Evolutionary conservation across 2,329 filamentous ascomycete genomes (phyloP).

Genomic region (Paraphoma chrysanthemicola): DNA sequence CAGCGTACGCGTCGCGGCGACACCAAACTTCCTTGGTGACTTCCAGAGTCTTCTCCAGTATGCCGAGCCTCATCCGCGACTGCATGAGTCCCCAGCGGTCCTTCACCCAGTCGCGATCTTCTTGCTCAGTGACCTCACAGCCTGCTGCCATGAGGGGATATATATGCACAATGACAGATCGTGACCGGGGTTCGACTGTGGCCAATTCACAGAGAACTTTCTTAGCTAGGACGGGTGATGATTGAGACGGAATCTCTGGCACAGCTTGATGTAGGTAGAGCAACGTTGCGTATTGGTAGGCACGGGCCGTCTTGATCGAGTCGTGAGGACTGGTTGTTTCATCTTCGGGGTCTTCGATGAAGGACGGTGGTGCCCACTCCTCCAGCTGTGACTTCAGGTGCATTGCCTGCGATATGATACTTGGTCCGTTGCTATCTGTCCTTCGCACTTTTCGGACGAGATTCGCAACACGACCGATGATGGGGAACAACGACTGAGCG

Average conservation of each 20-base stretch:
- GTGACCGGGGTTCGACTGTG: conserved; percentile 67
- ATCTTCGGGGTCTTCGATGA: conserved; percentile 69
- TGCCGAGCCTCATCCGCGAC: conserved; percentile 69
- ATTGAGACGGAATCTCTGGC: conserved; percentile 68
- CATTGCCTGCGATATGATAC: conserved; percentile 67
- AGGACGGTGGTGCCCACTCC: conserved; percentile 65
- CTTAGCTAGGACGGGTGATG: conserved; percentile 65
- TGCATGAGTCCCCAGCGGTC: conserved; percentile 69
- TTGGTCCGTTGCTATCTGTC: conserved; percentile 63
- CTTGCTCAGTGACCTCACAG: conserved; percentile 65
- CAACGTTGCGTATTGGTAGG: conserved; percentile 71
- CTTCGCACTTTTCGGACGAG: conserved; percentile 68
- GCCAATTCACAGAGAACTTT: conserved; percentile 68
- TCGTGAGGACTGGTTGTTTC: conserved; percentile 68
- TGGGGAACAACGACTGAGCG: conserved; percentile 70
- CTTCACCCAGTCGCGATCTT: conserved; percentile 70
- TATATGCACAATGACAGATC: conserved; percentile 72
- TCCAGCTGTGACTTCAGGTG: conserved; percentile 67
- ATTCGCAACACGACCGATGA: conserved; percentile 71
- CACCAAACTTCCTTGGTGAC: conserved; percentile 72
- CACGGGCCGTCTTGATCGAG: conserved; percentile 70
- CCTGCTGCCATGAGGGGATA: conserved; percentile 73
- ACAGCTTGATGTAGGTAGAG: conserved; percentile 73
- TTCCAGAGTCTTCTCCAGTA: conserved; percentile 69
- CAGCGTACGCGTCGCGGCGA: conserved; percentile 63